These are phyloP conservation scores for Fusarium verticillioides DNA, from an alignment of 2,329 filamentous ascomycete genomes.

Conservation along the genomic window DNA sequence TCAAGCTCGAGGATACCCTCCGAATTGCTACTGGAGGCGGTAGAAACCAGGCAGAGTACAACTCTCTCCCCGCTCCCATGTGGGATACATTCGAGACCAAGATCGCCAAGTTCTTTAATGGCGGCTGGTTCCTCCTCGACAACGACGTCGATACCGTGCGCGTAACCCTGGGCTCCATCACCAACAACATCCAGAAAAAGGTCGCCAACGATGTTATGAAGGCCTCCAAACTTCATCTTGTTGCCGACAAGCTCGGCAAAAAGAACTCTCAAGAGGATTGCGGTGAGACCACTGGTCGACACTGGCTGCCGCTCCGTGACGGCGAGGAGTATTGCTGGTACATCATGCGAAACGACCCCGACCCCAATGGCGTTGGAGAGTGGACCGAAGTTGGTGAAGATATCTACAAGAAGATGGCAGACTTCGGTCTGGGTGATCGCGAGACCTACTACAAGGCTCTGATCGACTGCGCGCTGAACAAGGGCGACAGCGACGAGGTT, in stretches of 20 bases:
- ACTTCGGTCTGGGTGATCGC: conserved; percentile 16
- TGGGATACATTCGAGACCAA: conserved; percentile 22
- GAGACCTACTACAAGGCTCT: conserved; percentile 23
- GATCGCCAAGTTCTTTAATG: conserved; percentile 34
- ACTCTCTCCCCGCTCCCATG: conserved; percentile 10
- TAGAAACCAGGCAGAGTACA: conserved; percentile 1
- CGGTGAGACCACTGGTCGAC: conserved; percentile 5
- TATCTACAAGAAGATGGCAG: conserved; percentile 33
- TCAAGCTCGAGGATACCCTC: conserved; percentile 5
- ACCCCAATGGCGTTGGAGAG: neutral
- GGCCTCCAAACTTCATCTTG: neutral
- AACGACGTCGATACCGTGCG: conserved; percentile 23
- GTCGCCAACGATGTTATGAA: conserved; percentile 38
- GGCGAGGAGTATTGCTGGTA: conserved; percentile 36
- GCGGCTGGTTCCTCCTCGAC: conserved; percentile 32
- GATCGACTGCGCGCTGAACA: conserved; percentile 12
- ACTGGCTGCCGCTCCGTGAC: conserved; percentile 18
- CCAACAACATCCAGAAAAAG: conserved; percentile 33
- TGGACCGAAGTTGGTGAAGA: conserved; percentile 9
- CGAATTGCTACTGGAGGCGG: conserved; percentile 9
- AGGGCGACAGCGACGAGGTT: conserved; percentile 2
- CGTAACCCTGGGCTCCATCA: conserved; percentile 10
- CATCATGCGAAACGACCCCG: conserved; percentile 25
- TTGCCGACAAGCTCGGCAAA: conserved; percentile 20
- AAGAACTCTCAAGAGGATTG: neutral